Conservation (phyloP, 768 basidiomycete genomes). For the Amanita rubescens region DNA sequence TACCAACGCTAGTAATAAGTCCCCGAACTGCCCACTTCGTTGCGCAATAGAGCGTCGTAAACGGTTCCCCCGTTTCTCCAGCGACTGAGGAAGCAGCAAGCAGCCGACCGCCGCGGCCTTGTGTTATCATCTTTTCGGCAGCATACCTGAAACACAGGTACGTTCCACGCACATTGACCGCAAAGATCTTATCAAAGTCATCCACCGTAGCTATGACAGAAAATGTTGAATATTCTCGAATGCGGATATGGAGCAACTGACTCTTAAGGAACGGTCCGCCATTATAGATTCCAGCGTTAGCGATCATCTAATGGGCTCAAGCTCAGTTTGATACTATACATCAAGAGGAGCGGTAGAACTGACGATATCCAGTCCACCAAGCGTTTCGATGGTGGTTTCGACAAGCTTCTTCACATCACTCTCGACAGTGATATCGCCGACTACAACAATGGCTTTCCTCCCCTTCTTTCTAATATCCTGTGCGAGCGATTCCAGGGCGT, state of each 20-base stretch:
- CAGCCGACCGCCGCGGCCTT: slow-evolving; percentile 36
- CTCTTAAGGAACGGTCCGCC: slow-evolving; percentile 18
- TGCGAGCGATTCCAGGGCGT: slow-evolving; percentile 12
- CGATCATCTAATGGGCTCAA: slow-evolving; percentile 23
- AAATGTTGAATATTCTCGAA: neutral
- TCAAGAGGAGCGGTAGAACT: slow-evolving; percentile 1
- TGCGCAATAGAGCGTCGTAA: slow-evolving; percentile 21
- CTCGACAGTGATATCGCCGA: slow-evolving; percentile 29
- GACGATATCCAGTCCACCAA: slow-evolving; percentile 22
- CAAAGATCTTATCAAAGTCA: slow-evolving; percentile 24
- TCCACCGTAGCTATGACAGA: slow-evolving; percentile 17
- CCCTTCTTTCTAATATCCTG: slow-evolving; percentile 16
- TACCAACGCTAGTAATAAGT: slow-evolving; percentile 21
- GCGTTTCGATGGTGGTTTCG: slow-evolving; percentile 24
- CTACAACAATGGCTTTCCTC: slow-evolving; percentile 13
- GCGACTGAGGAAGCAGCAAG: slow-evolving; percentile 35
- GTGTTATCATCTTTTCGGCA: slow-evolving; percentile 34
- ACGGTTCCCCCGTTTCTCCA: slow-evolving; percentile 21
- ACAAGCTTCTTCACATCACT: slow-evolving; percentile 29
- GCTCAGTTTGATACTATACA: neutral
- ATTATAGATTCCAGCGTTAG: slow-evolving; percentile 21
- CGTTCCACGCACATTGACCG: slow-evolving; percentile 28
- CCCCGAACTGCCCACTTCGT: slow-evolving; percentile 37
- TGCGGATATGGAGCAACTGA: slow-evolving; percentile 8
- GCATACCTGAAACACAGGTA: slow-evolving; percentile 37